Base-by-base conservation (phyloP, 2,329 filamentous ascomycete species). In the Ophiostoma australiae region DNA sequence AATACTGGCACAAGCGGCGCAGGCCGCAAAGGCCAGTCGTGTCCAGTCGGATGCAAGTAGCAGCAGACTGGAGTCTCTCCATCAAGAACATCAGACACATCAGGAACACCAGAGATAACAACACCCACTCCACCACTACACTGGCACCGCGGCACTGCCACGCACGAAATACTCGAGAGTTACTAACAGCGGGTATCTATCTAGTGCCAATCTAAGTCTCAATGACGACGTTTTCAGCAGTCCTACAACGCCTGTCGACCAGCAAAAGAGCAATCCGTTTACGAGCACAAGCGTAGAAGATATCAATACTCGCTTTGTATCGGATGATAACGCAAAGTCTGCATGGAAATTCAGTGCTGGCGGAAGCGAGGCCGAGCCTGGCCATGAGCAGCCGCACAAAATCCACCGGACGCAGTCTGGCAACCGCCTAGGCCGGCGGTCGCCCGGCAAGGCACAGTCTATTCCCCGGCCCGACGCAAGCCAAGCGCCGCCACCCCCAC, bases 291-390 rank as follows among this genome's bases (percentile, higher is more conserved):
- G 85, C 74, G 80, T 84, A 27, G 86, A 90, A 71, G 86, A 85
- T 69, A 89, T 90, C 74, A 87, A 87, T 77, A 89, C 87, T 23
- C 85, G 80, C 55, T 90, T 90, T 77, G 83, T 83, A 27, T 80
- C 84, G 4, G 82, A 84, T 17, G 83, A 87, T 27, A 77, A 80
- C 63, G 74, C 79, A 5, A 78, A 79, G 44, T 77, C 79, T 35
- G 77, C 77, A 27, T 86, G 82, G 82, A 80, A 84, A 70, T 88
- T 88, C 73, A 86, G 79, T 70, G 86, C 86, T 15, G 85, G 85
- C 5, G 79, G 79, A 44, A 76, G 76, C 11, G 73, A 75, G 27
- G 75, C 71, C 20, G 75, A 79, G 74, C 58, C 75, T 70, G 48
- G 70, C 13, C 58, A 70, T 31, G 8, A 73, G 75, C 73, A 72